Evolutionary conservation across 768 basidiomycete species (phyloP).

Genomic region (Lyophyllum semitale): DNA sequence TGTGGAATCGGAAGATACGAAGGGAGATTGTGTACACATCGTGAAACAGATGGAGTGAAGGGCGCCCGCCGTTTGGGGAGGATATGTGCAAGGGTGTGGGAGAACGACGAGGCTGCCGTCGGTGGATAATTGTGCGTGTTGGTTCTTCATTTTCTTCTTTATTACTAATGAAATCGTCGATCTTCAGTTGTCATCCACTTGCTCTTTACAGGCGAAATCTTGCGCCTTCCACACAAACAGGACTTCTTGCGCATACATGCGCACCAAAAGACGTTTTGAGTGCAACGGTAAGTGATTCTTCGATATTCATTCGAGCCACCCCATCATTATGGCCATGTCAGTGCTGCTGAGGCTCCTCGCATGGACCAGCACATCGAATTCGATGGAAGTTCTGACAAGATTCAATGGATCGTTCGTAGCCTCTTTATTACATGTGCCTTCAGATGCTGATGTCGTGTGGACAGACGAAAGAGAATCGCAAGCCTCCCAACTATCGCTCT

Average conservation of each 20-base stretch:
- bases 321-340: slow-evolving; percentile 25
- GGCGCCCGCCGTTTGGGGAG: too few species aligned
- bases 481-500: slow-evolving; percentile 50
- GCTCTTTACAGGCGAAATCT: slow-evolving; percentile 50
- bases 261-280: slow-evolving; percentile 42
- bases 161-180: not conserved
- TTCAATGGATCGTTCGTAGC: slow-evolving; percentile 43
- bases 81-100: too few species aligned
- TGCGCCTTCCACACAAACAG: slow-evolving; percentile 58
- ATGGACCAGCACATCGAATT: slow-evolving; percentile 59
- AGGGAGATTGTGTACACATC: too few species aligned
- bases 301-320: slow-evolving; percentile 71
- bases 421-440: slow-evolving; percentile 1
- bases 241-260: slow-evolving; percentile 50
- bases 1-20: too few species aligned
- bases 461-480: slow-evolving; percentile 47
- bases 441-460: slow-evolving; percentile 5
- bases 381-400: slow-evolving; percentile 52
- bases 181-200: slow-evolving; percentile 62
- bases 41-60: too few species aligned
- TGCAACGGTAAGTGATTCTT: slow-evolving; percentile 60
- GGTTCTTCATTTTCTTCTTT: too few species aligned
- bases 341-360: slow-evolving; percentile 67
- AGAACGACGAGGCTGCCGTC: too few species aligned
- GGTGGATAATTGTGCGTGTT: slow-evolving; percentile 68